Evolutionary conservation across 1,284 basidiomycete genomes (phyloP).

Genomic region (Athelia sp.): DNA sequence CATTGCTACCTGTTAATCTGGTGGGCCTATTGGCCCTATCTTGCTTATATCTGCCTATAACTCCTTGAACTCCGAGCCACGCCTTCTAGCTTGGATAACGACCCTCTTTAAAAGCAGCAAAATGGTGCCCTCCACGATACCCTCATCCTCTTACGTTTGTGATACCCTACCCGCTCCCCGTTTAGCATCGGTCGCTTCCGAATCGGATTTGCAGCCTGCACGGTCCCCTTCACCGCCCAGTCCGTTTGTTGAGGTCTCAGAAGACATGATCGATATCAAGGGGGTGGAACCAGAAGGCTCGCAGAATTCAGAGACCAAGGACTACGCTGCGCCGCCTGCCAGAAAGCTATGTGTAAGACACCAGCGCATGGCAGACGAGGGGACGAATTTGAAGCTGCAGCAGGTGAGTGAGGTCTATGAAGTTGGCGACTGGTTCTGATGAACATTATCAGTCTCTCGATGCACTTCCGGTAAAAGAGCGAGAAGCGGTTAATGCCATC

Average conservation of each 20-base stretch:
- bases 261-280: background rate
- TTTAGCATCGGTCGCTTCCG: constrained; percentile 30
- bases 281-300: background rate
- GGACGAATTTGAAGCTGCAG: constrained; percentile 89
- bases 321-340: constrained; percentile 35
- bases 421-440: background rate
- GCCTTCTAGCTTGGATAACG: background rate
- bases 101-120: background rate
- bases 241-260: background rate
- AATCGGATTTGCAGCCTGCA: background rate
- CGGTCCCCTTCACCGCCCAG: background rate
- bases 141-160: constrained; percentile 45
- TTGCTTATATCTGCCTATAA: no score
- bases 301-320: constrained; percentile 9
- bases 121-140: constrained; percentile 15
- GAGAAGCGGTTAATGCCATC: constrained; percentile 86
- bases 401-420: constrained; percentile 52
- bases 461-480: constrained; percentile 83
- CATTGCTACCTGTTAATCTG: background rate
- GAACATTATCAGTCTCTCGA: constrained; percentile 74
- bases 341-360: constrained; percentile 87
- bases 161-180: constrained; percentile 69
- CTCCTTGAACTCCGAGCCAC: no score
- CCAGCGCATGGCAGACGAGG: constrained; percentile 97
- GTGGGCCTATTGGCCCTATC: no score